A percentile compares a stretch with the other conserved stretches of the same genome.
These are phyloP conservation scores for Lactarius hatsudake DNA, from an alignment of 768 basidiomycete genomes.

Conservation along the genomic window DNA sequence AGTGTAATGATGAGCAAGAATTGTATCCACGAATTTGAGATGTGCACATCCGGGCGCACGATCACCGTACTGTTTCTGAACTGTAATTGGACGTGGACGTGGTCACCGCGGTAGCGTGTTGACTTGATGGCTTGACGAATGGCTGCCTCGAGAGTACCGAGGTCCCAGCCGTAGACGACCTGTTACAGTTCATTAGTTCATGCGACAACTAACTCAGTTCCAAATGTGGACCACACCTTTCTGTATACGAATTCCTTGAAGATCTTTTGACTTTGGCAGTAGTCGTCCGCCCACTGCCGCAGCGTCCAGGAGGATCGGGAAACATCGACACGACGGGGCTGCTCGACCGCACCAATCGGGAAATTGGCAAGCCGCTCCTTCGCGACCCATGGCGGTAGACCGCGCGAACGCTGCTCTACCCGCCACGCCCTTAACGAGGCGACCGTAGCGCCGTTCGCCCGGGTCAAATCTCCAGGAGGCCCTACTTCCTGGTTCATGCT, in stretches of 20 bases:
- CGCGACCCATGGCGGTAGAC: conserved; percentile 51
- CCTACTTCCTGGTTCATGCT: conserved; percentile 59
- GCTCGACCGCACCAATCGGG: conserved; percentile 3
- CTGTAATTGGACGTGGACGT: conserved; percentile 50
- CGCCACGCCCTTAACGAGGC: conserved; percentile 47
- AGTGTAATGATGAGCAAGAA: conserved; percentile 64
- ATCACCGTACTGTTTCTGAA: conserved; percentile 48
- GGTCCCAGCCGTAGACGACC: conserved; percentile 58
- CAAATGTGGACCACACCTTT: conserved; percentile 45
- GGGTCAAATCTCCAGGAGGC: conserved; percentile 35
- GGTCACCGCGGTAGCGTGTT: conserved; percentile 41
- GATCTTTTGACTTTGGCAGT: conserved; percentile 64
- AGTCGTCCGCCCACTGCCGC: conserved; percentile 75
- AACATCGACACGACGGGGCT: conserved; percentile 17
- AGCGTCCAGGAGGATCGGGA: conserved; percentile 29
- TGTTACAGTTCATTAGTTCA: conserved; percentile 28
- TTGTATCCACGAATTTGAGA: conserved; percentile 71
- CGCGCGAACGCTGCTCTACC: conserved; percentile 43
- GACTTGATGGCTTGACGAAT: conserved; percentile 39
- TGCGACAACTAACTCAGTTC: neutral
- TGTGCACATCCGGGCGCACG: conserved; percentile 62
- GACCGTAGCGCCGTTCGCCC: conserved; percentile 42
- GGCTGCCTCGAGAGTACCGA: conserved; percentile 41
- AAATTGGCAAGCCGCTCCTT: neutral
- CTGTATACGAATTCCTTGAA: conserved; percentile 78